Base-by-base conservation (phyloP, 1,284 basidiomycete genomes). In the Limonomyces culmigenus region DNA sequence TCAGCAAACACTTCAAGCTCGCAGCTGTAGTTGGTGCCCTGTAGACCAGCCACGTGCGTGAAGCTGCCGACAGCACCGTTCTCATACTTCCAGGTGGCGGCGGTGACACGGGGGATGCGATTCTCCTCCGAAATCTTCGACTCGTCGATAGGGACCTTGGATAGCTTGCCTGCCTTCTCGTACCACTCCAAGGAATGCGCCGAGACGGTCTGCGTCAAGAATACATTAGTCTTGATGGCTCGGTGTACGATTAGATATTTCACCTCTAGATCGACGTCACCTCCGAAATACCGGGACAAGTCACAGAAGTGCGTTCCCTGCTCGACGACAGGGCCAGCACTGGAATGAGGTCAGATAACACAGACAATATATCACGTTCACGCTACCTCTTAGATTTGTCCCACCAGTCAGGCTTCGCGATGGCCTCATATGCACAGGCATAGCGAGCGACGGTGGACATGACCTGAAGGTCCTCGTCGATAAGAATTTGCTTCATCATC, bases 391-490 rank as follows among this genome's bases (percentile, higher is more conserved):
- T 85, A 17, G 79, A 72, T 62, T 97, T 97, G 69, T 93, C 81
- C 95, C 95, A 98, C 93, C 95, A 95, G 47, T 91, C 86, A 3
- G 74, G 75, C 61, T 95, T 95, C 34, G 75, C 75, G 45, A 93
- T 91, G 16, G 74, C 64, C 56, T 88, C 75, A 52, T 95, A 96
- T 16, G 93, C 92, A 54, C 83, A 86, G 27, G 89, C 87, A 59
- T 97, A 97, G 43, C 92, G 83, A 6, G 91, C 92, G 46, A 92
- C 80, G 37, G 92, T 96, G 36, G 84, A 73, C 92, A 98, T 97
- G 40, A 98, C 91, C n/a, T 81, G 84, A 41, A 97, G 69, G 51
- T 91, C 73, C 56, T 96, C 95, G 43, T 93, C 89, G 50, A 88
- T 68, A 52, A 97, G 85, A 54, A 97, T 92, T 43, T 81, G 71